Conservation (phyloP, 371 early-diverging fungal species). For the Lichtheimia hyalospora region DNA sequence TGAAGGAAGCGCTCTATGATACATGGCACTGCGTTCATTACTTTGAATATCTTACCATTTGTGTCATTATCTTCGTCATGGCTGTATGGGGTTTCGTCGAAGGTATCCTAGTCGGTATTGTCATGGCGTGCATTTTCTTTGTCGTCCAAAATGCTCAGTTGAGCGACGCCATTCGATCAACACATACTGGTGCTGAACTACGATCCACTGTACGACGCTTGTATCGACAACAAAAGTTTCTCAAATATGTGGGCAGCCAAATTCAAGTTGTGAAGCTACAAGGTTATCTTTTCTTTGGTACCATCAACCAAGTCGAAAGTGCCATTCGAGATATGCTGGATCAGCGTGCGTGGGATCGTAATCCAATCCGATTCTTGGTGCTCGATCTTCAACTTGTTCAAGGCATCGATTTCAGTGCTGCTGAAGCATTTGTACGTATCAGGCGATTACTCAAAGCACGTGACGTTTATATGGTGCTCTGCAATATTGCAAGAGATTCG, state of each 20-base stretch:
- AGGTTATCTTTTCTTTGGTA: slow-evolving; percentile 95
- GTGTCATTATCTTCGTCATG: slow-evolving; percentile 84
- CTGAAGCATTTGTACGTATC: slow-evolving; percentile 91
- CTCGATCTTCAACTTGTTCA: slow-evolving; percentile 87
- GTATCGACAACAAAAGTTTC: slow-evolving; percentile 84
- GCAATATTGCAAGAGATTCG: slow-evolving; percentile 65
- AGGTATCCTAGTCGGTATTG: slow-evolving; percentile 90
- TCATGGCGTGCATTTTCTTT: slow-evolving; percentile 93
- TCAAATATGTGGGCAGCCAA: slow-evolving; percentile 82
- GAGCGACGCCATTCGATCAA: slow-evolving; percentile 73
- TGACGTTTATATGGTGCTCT: slow-evolving; percentile 84
- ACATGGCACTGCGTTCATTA: slow-evolving; percentile 81
- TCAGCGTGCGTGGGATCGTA: slow-evolving; percentile 63
- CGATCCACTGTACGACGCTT: slow-evolving; percentile 88
- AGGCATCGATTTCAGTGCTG: slow-evolving; percentile 94
- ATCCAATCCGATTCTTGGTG: slow-evolving; percentile 81
- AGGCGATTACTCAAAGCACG: slow-evolving; percentile 70
- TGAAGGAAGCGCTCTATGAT: slow-evolving; percentile 88
- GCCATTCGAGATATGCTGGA: slow-evolving; percentile 69
- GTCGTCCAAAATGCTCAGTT: slow-evolving; percentile 83
- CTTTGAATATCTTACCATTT: slow-evolving; percentile 88
- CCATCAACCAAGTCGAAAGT: slow-evolving; percentile 84
- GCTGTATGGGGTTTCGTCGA: slow-evolving; percentile 90
- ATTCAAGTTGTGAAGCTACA: slow-evolving; percentile 88
- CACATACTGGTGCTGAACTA: slow-evolving; percentile 76